phyloP scores from a whole-genome alignment of 2,329 filamentous ascomycete species.

The Xenoacremonium recifei region DNA sequence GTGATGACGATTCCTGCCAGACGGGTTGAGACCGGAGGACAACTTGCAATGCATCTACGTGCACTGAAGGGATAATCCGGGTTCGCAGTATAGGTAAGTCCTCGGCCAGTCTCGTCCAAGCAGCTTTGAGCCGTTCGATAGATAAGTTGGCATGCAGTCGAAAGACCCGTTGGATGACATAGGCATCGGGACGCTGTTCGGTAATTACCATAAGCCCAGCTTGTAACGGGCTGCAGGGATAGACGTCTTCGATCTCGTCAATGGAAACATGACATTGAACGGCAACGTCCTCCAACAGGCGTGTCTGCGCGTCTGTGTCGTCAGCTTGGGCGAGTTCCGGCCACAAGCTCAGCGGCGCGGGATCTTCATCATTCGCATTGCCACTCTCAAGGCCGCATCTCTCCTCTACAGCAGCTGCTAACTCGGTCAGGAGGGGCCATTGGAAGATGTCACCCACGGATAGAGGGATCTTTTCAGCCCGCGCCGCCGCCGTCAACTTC shows the following conservation, averaged over 20 bases:
- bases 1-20: neutral
- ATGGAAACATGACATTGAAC: conserved; percentile 5
- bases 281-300: neutral
- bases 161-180: conserved; percentile 6
- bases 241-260: neutral
- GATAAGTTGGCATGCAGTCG: neutral
- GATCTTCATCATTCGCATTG: neutral
- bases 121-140: neutral
- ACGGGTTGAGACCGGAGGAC: neutral
- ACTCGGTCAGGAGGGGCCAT: neutral
- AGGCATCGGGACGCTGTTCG: conserved; percentile 6
- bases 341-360: neutral
- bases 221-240: neutral
- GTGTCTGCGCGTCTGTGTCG: neutral
- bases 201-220: conserved; percentile 1
- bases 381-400: neutral
- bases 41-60: neutral
- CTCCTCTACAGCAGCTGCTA: neutral
- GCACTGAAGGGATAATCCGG: conserved; percentile 1
- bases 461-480: conserved; percentile 3
- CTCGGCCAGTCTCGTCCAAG: conserved; percentile 1
- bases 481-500: conserved; percentile 37
- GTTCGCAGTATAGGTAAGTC: neutral
- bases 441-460: neutral
- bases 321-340: neutral